Evolutionary conservation across 768 basidiomycete species (phyloP).

Genomic region (Mycena crocata): DNA sequence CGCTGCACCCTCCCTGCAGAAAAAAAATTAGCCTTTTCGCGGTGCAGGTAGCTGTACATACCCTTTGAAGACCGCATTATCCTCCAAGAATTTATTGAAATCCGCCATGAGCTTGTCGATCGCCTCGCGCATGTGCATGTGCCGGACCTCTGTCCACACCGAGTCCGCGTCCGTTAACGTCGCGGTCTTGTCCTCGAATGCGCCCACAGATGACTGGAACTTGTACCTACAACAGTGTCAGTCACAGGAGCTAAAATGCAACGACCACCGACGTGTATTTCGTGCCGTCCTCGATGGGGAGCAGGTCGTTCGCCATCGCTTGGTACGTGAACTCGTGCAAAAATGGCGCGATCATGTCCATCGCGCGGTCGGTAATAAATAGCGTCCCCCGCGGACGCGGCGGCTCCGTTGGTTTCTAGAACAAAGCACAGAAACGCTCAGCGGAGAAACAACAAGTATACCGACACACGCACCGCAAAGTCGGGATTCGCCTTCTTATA

Average conservation of each 20-base stretch:
- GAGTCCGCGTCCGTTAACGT: constrained; percentile 87
- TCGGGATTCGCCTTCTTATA: constrained; percentile 88
- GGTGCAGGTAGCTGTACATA: constrained; percentile 42
- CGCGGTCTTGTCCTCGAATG: constrained; percentile 90
- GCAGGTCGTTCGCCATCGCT: constrained; percentile 96
- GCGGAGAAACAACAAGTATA: background rate
- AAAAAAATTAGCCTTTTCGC: constrained; percentile 13
- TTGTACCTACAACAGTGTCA: constrained; percentile 74
- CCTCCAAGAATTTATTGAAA: constrained; percentile 93
- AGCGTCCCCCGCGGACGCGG: constrained; percentile 82
- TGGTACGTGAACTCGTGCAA: constrained; percentile 99
- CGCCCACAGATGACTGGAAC: constrained; percentile 89
- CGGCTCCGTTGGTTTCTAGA: constrained; percentile 65
- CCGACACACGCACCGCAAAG: constrained; percentile 76
- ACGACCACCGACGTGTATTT: constrained; percentile 80
- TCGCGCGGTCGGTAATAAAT: constrained; percentile 94
- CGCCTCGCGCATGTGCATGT: constrained; percentile 99
- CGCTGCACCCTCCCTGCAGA: constrained; percentile 80
- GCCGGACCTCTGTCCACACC: constrained; percentile 93
- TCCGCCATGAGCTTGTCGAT: constrained; percentile 97
- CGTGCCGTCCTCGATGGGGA: constrained; percentile 87
- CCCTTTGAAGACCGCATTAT: constrained; percentile 96
- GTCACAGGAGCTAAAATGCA: background rate
- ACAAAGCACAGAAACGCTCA: background rate
- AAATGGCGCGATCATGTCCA: constrained; percentile 92